Conservation (phyloP, 192 early-diverging fungal genomes). For the Linnemannia schmuckeri region DNA sequence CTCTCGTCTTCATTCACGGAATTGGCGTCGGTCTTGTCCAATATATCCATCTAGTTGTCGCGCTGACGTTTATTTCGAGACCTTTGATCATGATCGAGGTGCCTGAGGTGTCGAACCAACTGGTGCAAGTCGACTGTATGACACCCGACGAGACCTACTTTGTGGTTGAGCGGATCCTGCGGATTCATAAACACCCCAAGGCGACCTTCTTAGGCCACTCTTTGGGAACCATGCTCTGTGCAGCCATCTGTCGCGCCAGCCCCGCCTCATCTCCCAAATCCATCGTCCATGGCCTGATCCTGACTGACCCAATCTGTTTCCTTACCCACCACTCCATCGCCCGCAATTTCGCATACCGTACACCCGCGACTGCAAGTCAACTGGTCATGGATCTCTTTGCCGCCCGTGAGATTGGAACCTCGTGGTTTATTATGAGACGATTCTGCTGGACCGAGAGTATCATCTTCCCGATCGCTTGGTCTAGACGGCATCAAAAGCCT, state of each 20-base stretch:
- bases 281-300: slow-evolving; percentile 62
- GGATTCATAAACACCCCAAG: slow-evolving; percentile 57
- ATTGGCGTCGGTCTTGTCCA: slow-evolving; percentile 69
- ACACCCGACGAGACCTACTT: slow-evolving; percentile 63
- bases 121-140: slow-evolving; percentile 64
- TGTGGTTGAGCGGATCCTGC: slow-evolving; percentile 69
- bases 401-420: slow-evolving; percentile 72
- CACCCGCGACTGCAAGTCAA: slow-evolving; percentile 56
- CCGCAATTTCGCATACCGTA: slow-evolving; percentile 68
- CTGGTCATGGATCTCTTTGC: slow-evolving; percentile 71
- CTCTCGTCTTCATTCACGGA: slow-evolving; percentile 77
- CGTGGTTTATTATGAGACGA: slow-evolving; percentile 67
- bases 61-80: slow-evolving; percentile 53
- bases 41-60: slow-evolving; percentile 64
- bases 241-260: slow-evolving; percentile 68
- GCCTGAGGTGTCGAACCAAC: slow-evolving; percentile 73
- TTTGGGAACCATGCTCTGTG: slow-evolving; percentile 68
- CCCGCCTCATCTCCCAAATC: slow-evolving; percentile 38
- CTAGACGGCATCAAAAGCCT: slow-evolving; percentile 7
- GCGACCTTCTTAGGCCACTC: slow-evolving; percentile 76
- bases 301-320: slow-evolving; percentile 80
- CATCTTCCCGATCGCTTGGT: slow-evolving; percentile 51
- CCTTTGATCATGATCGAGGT: slow-evolving; percentile 66
- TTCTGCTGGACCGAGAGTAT: slow-evolving; percentile 65
- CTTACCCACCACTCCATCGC: slow-evolving; percentile 71